Evolutionary conservation across 176 grass and related monocot species (phyloP), one percentile per base, ranked within the genome.

Genomic region (Secale cereale): DNA sequence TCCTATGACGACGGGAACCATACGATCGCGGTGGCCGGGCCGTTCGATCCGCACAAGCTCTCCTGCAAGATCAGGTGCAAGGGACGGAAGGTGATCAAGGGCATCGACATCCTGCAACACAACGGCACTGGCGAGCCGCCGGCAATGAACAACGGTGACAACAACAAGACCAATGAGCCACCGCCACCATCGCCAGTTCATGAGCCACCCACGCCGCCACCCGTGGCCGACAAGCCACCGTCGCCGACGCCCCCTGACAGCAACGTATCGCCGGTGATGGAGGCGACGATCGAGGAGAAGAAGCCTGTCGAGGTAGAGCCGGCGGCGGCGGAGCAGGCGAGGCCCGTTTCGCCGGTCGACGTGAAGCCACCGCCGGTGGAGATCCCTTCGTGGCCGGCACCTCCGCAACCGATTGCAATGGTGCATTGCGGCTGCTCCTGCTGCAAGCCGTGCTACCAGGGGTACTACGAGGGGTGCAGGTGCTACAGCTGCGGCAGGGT

Each of bases 11-110:
- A 77, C 22, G 89, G 67, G 48, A 91, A 78, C 76, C 72, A 84
- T 17, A 94, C 78, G 8, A 84, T 97, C 72, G 83, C 78, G 11
- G 52, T 97, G 52, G 86, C 67, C 5, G 95, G 92, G 2, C 88
- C 90, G 1, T 94, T 97, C 64, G 88, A 94, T 27, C 90, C 95
- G 10, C 68, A 82, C 3, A 40, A 29, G 22, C 88, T 97, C 11
- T 85, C 82, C 25, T 65, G 85, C 19, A 92, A 91, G 86, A 79
- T 97, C 65, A 69, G 70, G 7, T 94, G 88, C 90, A 87, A 86
- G 80, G 90, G 78, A 48, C 56, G 90, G 46, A 97, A 87, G 85
- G 65, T 92, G 45, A 87, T 94, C 23, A 84, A 72, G 56, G 82
- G 81, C 64, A 37, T 91, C 52, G 20, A 80, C n/a, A 92, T 94